Percentiles rank a stretch among this genome's conserved stretches.
phyloP scores from a whole-genome alignment of 2,329 filamentous ascomycete genomes.

The Lasiodiplodia theobromae region DNA sequence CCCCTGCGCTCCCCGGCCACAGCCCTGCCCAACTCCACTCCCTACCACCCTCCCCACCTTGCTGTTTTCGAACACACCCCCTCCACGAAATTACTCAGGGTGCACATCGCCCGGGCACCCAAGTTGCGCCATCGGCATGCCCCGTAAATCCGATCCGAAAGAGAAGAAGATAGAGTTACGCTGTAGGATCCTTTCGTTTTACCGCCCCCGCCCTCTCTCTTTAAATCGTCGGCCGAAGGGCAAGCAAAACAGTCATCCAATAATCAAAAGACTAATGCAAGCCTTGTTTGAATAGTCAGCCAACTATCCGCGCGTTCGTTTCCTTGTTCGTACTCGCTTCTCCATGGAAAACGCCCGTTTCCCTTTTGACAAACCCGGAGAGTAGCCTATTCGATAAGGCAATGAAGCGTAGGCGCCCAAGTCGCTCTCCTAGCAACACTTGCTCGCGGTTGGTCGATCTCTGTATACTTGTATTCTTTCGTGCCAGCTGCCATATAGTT shows the following conservation, averaged over 20 bases:
- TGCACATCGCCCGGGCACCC: neutral
- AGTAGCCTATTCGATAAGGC: neutral
- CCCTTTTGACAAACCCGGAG: neutral
- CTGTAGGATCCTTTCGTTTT: neutral
- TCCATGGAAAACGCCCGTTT: neutral
- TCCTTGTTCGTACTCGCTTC: neutral
- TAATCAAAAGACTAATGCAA: neutral
- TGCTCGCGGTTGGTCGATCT: no score
- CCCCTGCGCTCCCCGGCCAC: neutral
- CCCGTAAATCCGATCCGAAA: constrained; percentile 16
- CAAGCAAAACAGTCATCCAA: neutral
- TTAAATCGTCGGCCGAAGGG: neutral
- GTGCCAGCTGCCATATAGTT: no score
- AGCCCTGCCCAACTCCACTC: constrained; percentile 1
- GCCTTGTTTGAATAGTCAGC: neutral
- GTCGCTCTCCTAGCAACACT: neutral
- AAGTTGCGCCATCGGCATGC: neutral
- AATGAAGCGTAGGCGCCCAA: neutral
- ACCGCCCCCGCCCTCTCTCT: neutral
- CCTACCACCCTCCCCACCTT: neutral
- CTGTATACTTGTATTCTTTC: no score
- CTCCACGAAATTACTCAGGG: constrained; percentile 6
- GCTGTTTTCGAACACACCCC: neutral
- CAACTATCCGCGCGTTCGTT: neutral
- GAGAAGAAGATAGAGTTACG: neutral